A percentile compares a stretch with the other conserved stretches of the same genome.
These are phyloP conservation scores for Firmiana major DNA, from an alignment of 345 rosid species.

Conservation along the genomic window DNA sequence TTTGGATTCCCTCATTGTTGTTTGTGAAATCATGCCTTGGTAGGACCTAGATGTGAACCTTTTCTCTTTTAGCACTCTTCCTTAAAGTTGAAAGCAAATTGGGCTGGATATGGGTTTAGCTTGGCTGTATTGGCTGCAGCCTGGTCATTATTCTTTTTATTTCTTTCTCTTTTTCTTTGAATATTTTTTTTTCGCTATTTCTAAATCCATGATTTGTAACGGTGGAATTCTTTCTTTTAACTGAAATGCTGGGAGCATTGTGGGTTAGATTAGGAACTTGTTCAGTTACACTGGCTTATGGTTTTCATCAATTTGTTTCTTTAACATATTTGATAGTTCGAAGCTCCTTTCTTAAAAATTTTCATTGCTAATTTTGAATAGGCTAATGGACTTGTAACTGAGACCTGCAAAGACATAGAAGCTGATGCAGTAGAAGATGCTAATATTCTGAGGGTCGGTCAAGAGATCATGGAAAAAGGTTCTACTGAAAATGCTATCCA, in stretches of 20 bases:
- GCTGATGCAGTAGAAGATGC: constrained; percentile 28
- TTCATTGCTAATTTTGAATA: constrained; percentile 24
- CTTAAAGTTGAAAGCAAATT: neutral
- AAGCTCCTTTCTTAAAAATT: constrained; percentile 9
- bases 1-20: constrained; percentile 7
- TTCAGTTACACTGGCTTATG: neutral
- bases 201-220: neutral
- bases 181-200: too few relatives aligned
- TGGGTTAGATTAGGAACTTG: neutral
- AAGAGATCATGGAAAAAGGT: constrained; percentile 31
- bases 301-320: neutral
- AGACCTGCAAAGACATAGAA: constrained; percentile 34
- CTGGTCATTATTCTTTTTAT: neutral
- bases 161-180: too few relatives aligned
- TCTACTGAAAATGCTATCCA: constrained; percentile 27
- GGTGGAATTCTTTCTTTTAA: neutral
- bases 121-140: neutral
- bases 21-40: neutral
- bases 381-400: constrained; percentile 36
- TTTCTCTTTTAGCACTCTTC: neutral
- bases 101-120: neutral
- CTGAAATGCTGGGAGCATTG: neutral
- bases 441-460: constrained; percentile 23
- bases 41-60: neutral
- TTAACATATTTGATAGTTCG: neutral